Evolutionary conservation across 108 stramenopile genomes (phyloP).

Genomic region (Ochromonas danica): DNA sequence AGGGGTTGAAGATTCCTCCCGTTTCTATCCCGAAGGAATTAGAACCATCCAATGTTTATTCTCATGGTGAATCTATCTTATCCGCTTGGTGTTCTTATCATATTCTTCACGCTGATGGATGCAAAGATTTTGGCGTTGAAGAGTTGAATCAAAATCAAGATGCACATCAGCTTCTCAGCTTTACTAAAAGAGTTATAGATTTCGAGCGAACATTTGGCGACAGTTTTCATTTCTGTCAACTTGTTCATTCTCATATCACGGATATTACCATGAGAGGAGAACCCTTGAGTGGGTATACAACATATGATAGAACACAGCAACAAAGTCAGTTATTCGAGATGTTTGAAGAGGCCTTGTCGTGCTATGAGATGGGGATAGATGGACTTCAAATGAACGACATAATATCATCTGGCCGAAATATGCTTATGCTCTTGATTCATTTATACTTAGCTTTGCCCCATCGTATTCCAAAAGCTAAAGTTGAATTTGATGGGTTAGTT

Average conservation of each 20-base stretch:
- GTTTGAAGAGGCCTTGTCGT: slow-evolving; percentile 38
- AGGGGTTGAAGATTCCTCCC: slow-evolving; percentile 9
- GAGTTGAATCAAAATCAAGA: background rate
- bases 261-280: slow-evolving; percentile 31
- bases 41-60: slow-evolving; percentile 19
- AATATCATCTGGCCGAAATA: background rate
- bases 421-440: slow-evolving; percentile 40
- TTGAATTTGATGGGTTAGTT: slow-evolving; percentile 57
- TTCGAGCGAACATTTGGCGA: slow-evolving; percentile 41
- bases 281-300: slow-evolving; percentile 43
- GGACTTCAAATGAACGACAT: slow-evolving; percentile 34
- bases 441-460: slow-evolving; percentile 52
- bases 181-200: slow-evolving; percentile 40
- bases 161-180: background rate
- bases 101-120: slow-evolving; percentile 15
- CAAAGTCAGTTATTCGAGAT: slow-evolving; percentile 33
- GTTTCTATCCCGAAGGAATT: background rate
- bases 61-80: background rate
- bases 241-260: slow-evolving; percentile 47
- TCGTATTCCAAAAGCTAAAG: slow-evolving; percentile 58
- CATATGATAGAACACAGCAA: slow-evolving; percentile 33
- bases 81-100: slow-evolving; percentile 24
- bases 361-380: slow-evolving; percentile 38
- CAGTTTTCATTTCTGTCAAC: slow-evolving; percentile 41
- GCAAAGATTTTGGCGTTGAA: slow-evolving; percentile 6